Conservation (phyloP, 306 rosid genomes). For the Lablab purpureus region DNA sequence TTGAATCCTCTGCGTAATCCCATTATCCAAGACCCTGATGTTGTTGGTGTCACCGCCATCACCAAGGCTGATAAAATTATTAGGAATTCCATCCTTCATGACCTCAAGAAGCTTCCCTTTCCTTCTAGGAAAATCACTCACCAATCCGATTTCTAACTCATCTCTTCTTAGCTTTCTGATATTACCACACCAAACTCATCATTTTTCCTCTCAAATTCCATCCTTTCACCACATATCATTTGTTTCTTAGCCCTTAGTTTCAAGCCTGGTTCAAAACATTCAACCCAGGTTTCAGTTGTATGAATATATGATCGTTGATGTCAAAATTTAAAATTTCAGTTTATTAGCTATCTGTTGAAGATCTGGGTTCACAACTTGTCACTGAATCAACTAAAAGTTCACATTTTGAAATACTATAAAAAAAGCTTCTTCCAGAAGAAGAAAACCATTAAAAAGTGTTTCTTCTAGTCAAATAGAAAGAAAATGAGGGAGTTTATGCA, state of each 20-base stretch:
- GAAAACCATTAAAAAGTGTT: no score
- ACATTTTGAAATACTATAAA: background rate
- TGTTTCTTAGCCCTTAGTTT: no score
- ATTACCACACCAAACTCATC: no score
- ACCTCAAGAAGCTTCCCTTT: constrained; percentile 63
- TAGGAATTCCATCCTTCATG: constrained; percentile 60
- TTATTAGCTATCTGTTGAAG: background rate
- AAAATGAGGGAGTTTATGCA: no score
- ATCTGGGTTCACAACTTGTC: background rate
- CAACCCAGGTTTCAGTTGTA: no score
- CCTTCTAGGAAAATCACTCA: constrained; percentile 21
- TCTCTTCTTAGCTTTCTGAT: no score
- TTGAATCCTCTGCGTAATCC: constrained; percentile 77
- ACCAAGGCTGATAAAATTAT: constrained; percentile 67
- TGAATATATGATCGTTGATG: background rate
- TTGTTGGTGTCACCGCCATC: constrained; percentile 57
- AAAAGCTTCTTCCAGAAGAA: no score
- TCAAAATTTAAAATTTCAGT: background rate
- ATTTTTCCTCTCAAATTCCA: background rate
- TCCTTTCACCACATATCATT: no score
- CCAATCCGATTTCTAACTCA: no score
- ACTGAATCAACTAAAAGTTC: background rate
- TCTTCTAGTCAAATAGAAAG: no score
- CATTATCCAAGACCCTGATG: constrained; percentile 86
- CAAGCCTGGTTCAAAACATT: no score